Evolutionary conservation across 2,329 filamentous ascomycete species (phyloP).

Genomic region (Orbilia javanica): DNA sequence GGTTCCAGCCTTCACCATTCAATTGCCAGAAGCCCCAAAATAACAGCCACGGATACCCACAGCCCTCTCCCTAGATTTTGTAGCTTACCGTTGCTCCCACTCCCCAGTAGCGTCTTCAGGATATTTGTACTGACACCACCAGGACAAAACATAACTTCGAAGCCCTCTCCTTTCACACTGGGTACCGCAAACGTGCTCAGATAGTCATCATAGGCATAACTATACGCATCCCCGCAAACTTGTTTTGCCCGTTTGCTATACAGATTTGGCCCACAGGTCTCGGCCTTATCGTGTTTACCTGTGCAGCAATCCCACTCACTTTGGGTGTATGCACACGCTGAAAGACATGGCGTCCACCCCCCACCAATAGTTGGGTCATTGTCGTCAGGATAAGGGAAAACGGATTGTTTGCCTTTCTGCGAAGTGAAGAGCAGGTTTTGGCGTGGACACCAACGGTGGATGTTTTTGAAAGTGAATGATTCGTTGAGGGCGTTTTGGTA

Average conservation of each 20-base stretch:
- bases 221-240: constrained; percentile 87
- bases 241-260: constrained; percentile 79
- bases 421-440: constrained; percentile 78
- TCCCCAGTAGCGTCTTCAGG: constrained; percentile 35
- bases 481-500: constrained; percentile 64
- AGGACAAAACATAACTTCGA: constrained; percentile 84
- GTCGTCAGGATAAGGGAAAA: constrained; percentile 79
- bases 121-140: constrained; percentile 60
- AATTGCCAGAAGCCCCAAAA: constrained; percentile 12
- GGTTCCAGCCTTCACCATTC: constrained; percentile 19
- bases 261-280: constrained; percentile 74
- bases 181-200: constrained; percentile 74
- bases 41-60: constrained; percentile 16
- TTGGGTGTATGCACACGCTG: constrained; percentile 79
- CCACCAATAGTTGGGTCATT: constrained; percentile 74
- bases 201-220: constrained; percentile 75
- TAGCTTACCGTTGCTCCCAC: background rate
- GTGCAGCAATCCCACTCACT: constrained; percentile 80
- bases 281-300: constrained; percentile 74
- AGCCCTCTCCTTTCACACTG: constrained; percentile 74
- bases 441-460: constrained; percentile 83
- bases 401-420: constrained; percentile 70
- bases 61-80: background rate
- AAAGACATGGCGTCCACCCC: constrained; percentile 80
- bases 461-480: constrained; percentile 64